Evolutionary conservation across 768 basidiomycete genomes (phyloP).

Genomic region (Macrolepiota dolichaula): DNA sequence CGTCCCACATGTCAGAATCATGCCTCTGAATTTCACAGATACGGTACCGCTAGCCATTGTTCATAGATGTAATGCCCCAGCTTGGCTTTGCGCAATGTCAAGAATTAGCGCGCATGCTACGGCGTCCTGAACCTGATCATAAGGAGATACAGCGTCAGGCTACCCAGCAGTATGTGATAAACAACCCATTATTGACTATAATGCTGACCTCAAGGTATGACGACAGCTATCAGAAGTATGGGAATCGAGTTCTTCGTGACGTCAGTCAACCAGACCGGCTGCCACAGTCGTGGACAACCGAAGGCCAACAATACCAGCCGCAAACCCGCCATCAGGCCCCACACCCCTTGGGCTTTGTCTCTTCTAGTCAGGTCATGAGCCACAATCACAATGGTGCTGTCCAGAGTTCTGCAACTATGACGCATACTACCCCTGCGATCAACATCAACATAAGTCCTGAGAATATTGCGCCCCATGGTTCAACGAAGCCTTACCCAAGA

Average conservation of each 20-base stretch:
- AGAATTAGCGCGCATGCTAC: conserved; percentile 53
- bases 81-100: conserved; percentile 40
- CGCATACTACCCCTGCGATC: neutral
- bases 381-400: neutral
- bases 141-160: conserved; percentile 37
- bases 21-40: neutral
- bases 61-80: conserved; percentile 39
- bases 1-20: neutral
- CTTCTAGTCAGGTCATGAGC: conserved; percentile 3
- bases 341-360: neutral
- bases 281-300: neutral
- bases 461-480: neutral
- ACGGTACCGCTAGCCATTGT: conserved; percentile 29
- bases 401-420: neutral
- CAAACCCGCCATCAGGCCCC: neutral
- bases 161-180: conserved; percentile 44
- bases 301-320: neutral
- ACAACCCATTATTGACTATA: neutral
- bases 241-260: conserved; percentile 1
- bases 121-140: conserved; percentile 40
- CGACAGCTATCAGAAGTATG: conserved; percentile 27
- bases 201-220: conserved; percentile 12
- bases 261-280: neutral
- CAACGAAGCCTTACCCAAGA: neutral
- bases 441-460: neutral